A percentile compares a stretch with the other conserved stretches of the same genome.
phyloP scores from a whole-genome alignment of 257 asterid species.

The Solanum lignicaule region DNA sequence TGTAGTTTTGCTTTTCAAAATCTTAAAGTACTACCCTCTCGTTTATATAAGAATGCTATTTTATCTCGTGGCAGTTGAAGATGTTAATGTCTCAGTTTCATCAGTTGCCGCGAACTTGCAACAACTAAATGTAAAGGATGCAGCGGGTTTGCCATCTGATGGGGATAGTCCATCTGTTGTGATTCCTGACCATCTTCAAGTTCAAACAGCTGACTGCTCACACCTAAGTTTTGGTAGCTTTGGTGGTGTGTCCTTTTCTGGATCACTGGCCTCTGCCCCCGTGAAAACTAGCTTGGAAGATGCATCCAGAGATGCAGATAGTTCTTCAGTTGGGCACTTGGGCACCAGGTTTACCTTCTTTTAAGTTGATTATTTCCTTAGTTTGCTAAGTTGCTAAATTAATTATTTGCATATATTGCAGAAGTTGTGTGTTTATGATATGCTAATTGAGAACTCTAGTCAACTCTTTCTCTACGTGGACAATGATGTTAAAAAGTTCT shows the following conservation, averaged over 20 bases:
- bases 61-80: slow-evolving; percentile 46
- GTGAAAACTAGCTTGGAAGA: slow-evolving; percentile 37
- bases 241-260: slow-evolving; percentile 39
- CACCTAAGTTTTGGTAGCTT: slow-evolving; percentile 94
- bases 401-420: neutral
- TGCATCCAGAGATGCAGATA: slow-evolving; percentile 28
- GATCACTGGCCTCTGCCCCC: slow-evolving; percentile 33
- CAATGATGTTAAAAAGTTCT: neutral
- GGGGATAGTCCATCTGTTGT: slow-evolving; percentile 48
- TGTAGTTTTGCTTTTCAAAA: neutral
- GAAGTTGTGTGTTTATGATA: neutral
- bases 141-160: slow-evolving; percentile 29
- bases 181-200: slow-evolving; percentile 81
- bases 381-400: neutral
- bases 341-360: slow-evolving; percentile 41
- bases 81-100: slow-evolving; percentile 32
- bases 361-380: neutral
- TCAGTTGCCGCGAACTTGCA: slow-evolving; percentile 45
- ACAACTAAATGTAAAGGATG: slow-evolving; percentile 47
- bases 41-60: neutral
- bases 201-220: slow-evolving; percentile 61
- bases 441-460: neutral
- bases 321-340: slow-evolving; percentile 35
- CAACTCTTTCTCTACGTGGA: neutral
- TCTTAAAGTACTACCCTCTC: neutral